Base-by-base conservation (phyloP, 2,329 filamentous ascomycete genomes). In the Diaporthe ampelina region DNA sequence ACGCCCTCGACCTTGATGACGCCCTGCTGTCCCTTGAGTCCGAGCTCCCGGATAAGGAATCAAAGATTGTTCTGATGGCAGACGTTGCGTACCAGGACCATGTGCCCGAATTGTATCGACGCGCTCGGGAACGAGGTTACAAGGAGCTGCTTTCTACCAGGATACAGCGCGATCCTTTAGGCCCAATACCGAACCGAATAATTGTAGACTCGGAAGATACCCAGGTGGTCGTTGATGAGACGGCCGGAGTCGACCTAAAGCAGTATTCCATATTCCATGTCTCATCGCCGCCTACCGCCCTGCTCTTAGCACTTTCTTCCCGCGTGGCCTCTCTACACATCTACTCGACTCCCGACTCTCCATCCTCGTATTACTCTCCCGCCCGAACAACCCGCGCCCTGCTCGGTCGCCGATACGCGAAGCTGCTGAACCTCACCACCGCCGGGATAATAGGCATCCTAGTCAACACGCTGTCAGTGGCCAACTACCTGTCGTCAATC, bases 401-500 rank as follows among this genome's bases (percentile, higher is more conserved):
- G 13, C 90, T 99, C 21, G 92, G 94, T 35, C 93, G 97, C 3
- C 94, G 97, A 50, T 99, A 98, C 83, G 97, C 93, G 0, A 92
- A 97, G 74, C 88, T 98, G 15, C 93, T 96, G 1, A 91, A 91
- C 0, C 91, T 98, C 37, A 91, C 93, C 24, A 94, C 95, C 0
- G 93, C 92, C 0, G 92, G 95, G 26, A 91, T 98, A 68, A 95
- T 98, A 78, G 97, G 97, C 10, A 98, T 99, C 76, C 87, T 99
- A 1, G 95, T 99, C 83, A 98, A 98, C 83, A 99, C 97, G 0
- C 91, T 99, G 6, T 96, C 94, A 29, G 95, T 98, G 8, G 92
- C 93, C 75, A 97, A 98, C 81, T 98, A 98, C 85, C 89, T 98
- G 76, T 86, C 91, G 19, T 95, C 95, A 0, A 91, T 98, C 54